Base-by-base conservation (phyloP, 805 yeast species). In the Hanseniaspora hatyaiensis region DNA sequence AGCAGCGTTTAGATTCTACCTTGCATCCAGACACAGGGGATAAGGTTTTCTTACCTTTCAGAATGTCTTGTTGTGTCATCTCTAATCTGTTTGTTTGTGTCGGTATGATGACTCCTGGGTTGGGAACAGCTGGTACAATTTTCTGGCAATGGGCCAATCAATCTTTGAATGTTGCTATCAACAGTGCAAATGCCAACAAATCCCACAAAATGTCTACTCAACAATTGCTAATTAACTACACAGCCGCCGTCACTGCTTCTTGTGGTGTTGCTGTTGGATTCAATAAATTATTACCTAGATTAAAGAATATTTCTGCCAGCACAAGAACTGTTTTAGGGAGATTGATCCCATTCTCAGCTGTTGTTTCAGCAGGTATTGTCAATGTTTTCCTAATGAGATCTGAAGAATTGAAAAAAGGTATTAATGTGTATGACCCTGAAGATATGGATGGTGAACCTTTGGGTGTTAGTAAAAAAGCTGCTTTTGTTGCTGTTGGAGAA, bases 91-190 rank as follows among this genome's bases (percentile, higher is more conserved):
- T 89, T 19, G 97, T 92, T 42, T 89, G 97, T 5, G 89, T 82
- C 3, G 99, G 99, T 54, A 92, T 92, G 99, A 73, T 92, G 54
- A 89, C 96, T 1, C 99, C 99, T 6, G 82, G 83, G 49, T 64
- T 92, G 59, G 94, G 95, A 8, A 78, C 87, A 8, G 77, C 74
- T 0, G 99, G 98, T 32, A 89, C 97, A 0, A 61, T 87, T 19
- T 89, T 92, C 65, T 92, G 98, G 99, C 99, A 92, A 67, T 77
- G 92, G 62, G 94, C 96, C 18, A 92, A 92, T 66, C 99, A 92
- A 66, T 85, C 96, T 19, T 72, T 92, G 54, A 92, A 92, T 59
- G 99, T 92, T 49, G 98, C 98, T 2, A 85, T 92, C 55, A 92
- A 92, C 65, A 85, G 92, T 34, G 92, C 97, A 36, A 92, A 92